A percentile compares a stretch with the other conserved stretches of the same genome.
phyloP scores from a whole-genome alignment of 345 rosid genomes.

The Hypericum perforatum region DNA sequence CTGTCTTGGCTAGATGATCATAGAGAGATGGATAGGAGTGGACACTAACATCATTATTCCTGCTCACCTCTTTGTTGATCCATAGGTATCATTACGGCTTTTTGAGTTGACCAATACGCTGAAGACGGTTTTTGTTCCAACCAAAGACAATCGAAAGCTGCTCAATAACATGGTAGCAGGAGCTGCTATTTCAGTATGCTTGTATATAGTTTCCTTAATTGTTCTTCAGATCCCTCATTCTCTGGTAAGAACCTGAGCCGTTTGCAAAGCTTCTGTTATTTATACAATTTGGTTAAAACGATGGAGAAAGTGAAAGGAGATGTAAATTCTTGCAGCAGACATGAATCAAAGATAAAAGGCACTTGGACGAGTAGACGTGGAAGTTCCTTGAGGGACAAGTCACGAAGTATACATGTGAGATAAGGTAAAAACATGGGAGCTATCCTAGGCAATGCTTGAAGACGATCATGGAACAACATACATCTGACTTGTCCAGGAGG shows the following conservation, averaged over 20 bases:
- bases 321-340: too few relatives aligned
- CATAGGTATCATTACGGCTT: constrained; percentile 70
- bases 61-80: constrained; percentile 13
- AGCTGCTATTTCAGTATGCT: constrained; percentile 39
- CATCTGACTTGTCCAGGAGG: too few relatives aligned
- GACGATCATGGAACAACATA: too few relatives aligned
- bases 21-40: background rate
- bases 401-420: too few relatives aligned
- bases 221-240: constrained; percentile 73
- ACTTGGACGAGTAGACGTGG: too few relatives aligned
- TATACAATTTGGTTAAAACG: too few relatives aligned
- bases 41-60: background rate
- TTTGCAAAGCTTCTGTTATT: too few relatives aligned
- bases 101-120: constrained; percentile 72
- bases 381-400: too few relatives aligned
- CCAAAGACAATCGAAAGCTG: constrained; percentile 59
- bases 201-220: constrained; percentile 51
- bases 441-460: too few relatives aligned
- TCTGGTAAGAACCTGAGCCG: constrained; percentile 56
- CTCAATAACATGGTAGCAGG: constrained; percentile 58
- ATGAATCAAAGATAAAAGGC: too few relatives aligned
- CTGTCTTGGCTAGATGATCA: background rate
- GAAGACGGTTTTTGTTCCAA: constrained; percentile 63
- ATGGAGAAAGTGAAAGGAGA: too few relatives aligned
- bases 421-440: too few relatives aligned